Percentiles rank a stretch among this genome's conserved stretches.
These are phyloP conservation scores for Trichoderma sp. DNA, from an alignment of 2,329 filamentous ascomycete species.

Conservation along the genomic window DNA sequence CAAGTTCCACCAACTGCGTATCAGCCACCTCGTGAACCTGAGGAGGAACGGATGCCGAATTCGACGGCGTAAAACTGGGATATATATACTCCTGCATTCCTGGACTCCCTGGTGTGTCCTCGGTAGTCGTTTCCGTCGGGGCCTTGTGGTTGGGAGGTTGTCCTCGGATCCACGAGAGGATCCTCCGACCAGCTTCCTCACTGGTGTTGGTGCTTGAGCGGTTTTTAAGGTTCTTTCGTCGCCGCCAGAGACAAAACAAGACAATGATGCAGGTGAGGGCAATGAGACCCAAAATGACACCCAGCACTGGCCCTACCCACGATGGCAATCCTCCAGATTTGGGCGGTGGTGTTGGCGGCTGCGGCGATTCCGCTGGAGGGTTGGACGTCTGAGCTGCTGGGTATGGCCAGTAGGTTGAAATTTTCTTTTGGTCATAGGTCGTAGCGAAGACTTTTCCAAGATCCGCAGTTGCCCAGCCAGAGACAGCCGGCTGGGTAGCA, in stretches of 20 bases:
- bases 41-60: background rate
- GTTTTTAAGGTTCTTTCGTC: constrained; percentile 40
- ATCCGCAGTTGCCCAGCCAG: constrained; percentile 49
- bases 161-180: constrained; percentile 52
- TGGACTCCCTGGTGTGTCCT: constrained; percentile 39
- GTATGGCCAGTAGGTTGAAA: constrained; percentile 62
- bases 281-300: constrained; percentile 59
- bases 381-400: constrained; percentile 28
- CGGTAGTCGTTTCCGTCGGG: constrained; percentile 43
- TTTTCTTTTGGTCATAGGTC: constrained; percentile 54
- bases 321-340: constrained; percentile 42
- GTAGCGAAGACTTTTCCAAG: constrained; percentile 54
- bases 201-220: constrained; percentile 40
- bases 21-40: constrained; percentile 41
- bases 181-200: constrained; percentile 46
- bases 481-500: constrained; percentile 58
- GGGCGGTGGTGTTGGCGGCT: constrained; percentile 20
- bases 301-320: constrained; percentile 61
- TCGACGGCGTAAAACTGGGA: constrained; percentile 4
- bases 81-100: constrained; percentile 39
- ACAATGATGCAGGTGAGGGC: constrained; percentile 52
- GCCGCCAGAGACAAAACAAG: constrained; percentile 51
- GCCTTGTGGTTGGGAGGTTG: constrained; percentile 44
- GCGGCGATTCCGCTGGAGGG: constrained; percentile 22
- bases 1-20: constrained; percentile 47